Evolutionary conservation across 768 basidiomycete genomes (phyloP), one percentile per base, ranked within the genome.

Genomic region (Mycena polygramma): DNA sequence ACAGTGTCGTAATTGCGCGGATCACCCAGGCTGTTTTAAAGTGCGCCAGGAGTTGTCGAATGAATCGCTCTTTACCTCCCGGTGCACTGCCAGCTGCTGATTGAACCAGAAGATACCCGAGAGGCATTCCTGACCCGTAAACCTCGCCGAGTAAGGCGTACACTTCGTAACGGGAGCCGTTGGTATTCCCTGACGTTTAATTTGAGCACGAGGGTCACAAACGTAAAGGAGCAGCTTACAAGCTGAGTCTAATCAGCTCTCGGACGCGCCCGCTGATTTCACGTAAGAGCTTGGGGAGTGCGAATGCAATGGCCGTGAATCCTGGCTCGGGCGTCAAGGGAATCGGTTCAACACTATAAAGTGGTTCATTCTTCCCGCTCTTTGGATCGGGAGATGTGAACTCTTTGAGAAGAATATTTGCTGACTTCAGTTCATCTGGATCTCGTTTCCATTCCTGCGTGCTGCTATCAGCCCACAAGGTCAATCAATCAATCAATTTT

Each of bases 81-180:
- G 61, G 8, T 1, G 17, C 74, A 1, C 54, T 13, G 22, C 64
- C 61, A 2, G 66, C 66, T 0, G 75, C 24, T 0, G 75, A 74
- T 36, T 74, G 65, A 49, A 80, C 48, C 9, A 79, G 69, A n/a
- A 81, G 59, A 64, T 74, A 81, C 8, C 79, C 81, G 0, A 83
- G 48, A 22, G 82, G 82, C 22, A 78, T 74, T 0, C 78, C 81
- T 1, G 76, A 80, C 5, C 80, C 79, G 54, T 77, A 73, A 1
- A 80, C 73, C 45, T 83, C 80, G 0, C 81, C 79, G 4, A 83
- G 69, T 2, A 81, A 57, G 0, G 78, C 77, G 70, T 77, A 83
- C 0, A 81, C 57, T 63, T 83, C 81, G 62, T 69, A 82, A 13
- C 77, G 72, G 3, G 74, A 71, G 0, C 74, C 74, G 72, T 83